These are phyloP conservation scores for Trichoderma arundinaceum DNA, from an alignment of 2,329 filamentous ascomycete species.

Conservation along the genomic window DNA sequence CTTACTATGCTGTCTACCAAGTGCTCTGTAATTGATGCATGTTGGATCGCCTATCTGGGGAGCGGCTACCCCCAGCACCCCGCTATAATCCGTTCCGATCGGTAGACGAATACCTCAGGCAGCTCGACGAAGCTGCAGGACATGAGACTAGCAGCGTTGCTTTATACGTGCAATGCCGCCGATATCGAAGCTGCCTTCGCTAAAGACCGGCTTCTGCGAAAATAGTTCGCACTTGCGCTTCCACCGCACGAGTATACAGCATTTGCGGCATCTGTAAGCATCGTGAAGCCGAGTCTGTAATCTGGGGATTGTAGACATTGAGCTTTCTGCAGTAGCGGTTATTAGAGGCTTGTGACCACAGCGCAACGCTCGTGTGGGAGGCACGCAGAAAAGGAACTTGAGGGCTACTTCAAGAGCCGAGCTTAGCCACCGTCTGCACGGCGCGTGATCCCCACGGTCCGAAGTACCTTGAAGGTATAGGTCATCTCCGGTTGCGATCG, in stretches of 20 bases:
- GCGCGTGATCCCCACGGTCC: too few relatives aligned
- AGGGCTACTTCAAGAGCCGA: constrained; percentile 30
- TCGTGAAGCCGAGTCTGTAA: too few relatives aligned
- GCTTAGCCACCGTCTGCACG: constrained; percentile 1
- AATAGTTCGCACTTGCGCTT: constrained; percentile 52
- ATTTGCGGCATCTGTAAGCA: constrained; percentile 10
- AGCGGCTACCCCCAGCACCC: neutral
- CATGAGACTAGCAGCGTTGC: constrained; percentile 71
- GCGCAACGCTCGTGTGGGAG: neutral
- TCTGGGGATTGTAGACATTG: neutral
- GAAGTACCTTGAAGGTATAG: constrained; percentile 15
- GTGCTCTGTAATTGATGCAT: too few relatives aligned
- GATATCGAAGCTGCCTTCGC: constrained; percentile 80
- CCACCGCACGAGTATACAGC: neutral
- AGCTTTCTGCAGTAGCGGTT: neutral
- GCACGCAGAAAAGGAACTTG: neutral
- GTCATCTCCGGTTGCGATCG: constrained; percentile 33
- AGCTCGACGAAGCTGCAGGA: constrained; percentile 2
- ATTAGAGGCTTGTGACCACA: constrained; percentile 27
- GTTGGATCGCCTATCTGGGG: too few relatives aligned
- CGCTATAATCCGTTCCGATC: neutral
- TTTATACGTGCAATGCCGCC: constrained; percentile 64
- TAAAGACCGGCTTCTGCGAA: constrained; percentile 76
- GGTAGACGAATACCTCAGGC: neutral
- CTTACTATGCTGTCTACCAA: too few relatives aligned